A percentile compares a stretch with the other conserved stretches of the same genome.
Conservation (phyloP, 2,329 filamentous ascomycete species). For the Xylaria sp. region DNA sequence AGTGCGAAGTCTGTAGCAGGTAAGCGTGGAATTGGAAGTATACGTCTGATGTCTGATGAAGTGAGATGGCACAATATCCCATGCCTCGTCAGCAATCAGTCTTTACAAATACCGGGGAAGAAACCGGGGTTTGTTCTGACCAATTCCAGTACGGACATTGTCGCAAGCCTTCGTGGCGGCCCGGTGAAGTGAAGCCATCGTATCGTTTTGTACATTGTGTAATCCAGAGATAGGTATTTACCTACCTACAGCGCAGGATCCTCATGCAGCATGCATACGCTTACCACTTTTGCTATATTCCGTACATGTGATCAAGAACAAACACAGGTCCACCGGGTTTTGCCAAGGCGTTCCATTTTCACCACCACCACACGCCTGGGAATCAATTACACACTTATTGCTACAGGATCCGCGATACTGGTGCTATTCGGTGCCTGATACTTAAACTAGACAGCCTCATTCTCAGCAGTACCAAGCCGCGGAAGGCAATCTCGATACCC, state of each 20-base stretch:
- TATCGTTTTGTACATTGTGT: not conserved
- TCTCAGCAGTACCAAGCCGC: not conserved
- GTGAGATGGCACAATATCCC: not conserved
- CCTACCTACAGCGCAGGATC: not conserved
- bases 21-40: slow-evolving; percentile 10
- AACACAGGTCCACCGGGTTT: not conserved
- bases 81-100: slow-evolving; percentile 5
- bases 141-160: not conserved
- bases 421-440: too few relatives aligned
- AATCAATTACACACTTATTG: not conserved
- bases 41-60: not conserved
- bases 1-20: too few relatives aligned
- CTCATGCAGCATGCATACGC: not conserved
- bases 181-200: not conserved
- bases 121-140: not conserved
- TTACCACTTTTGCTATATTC: not conserved
- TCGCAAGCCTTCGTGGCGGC: not conserved
- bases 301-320: not conserved
- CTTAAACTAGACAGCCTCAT: not conserved
- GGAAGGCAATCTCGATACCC: not conserved
- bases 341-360: not conserved
- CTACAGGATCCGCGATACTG: not conserved
- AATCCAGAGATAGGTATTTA: too few relatives aligned
- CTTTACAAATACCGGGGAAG: slow-evolving; percentile 5
- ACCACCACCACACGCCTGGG: not conserved